These are phyloP conservation scores for Jaltomata sinuosa DNA, from an alignment of 257 asterid genomes.

Conservation along the genomic window DNA sequence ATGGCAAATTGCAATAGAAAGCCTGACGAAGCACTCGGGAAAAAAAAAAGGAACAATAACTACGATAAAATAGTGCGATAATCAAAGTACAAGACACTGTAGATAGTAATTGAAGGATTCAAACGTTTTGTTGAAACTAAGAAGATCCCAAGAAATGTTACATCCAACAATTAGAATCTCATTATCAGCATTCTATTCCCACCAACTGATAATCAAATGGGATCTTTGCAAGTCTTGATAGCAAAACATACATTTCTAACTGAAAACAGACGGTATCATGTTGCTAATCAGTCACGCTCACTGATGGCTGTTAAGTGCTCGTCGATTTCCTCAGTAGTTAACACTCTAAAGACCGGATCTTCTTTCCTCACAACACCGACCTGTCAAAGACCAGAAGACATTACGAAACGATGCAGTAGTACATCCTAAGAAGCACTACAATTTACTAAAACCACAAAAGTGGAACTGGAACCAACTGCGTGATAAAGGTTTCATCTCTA, in stretches of 20 bases:
- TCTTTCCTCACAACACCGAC: conserved; percentile 91
- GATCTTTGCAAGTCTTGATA: neutral
- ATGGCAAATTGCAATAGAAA: neutral
- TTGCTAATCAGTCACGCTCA: conserved; percentile 65
- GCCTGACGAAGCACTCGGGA: neutral
- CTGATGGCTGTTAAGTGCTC: conserved; percentile 96
- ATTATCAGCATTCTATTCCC: neutral
- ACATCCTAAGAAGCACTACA: neutral
- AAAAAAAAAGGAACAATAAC: neutral
- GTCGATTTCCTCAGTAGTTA: conserved; percentile 87
- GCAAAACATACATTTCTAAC: neutral
- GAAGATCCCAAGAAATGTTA: neutral
- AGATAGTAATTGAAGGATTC: neutral
- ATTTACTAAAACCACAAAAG: neutral
- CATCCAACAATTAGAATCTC: neutral
- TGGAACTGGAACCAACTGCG: neutral
- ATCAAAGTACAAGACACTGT: neutral
- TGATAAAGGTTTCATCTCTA: neutral
- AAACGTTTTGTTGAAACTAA: neutral
- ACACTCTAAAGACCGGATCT: conserved; percentile 53
- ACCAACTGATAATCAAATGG: neutral
- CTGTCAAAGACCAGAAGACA: conserved; percentile 22
- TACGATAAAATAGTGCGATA: neutral
- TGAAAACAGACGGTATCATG: neutral
- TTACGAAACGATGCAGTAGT: neutral